Base-by-base conservation (phyloP, 257 asterid genomes). In the Striga asiatica region DNA sequence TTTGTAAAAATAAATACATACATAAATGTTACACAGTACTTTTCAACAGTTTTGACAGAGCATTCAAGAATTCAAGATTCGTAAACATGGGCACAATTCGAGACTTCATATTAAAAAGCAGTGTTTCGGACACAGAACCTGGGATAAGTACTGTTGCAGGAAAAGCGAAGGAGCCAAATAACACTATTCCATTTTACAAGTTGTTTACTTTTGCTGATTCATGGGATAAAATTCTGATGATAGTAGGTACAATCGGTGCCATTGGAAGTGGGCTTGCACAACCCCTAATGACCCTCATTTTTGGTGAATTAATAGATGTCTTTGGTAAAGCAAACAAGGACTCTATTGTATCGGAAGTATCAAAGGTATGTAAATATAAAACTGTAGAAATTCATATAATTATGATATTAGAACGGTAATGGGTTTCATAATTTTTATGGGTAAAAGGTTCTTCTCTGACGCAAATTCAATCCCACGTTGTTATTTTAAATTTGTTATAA, bases 191-290 rank as follows among this genome's bases (percentile, higher is more conserved):
- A 1, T 74, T 78, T 49, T 59, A 69, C 71, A 79, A 67, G 61
- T 73, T 81, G 5, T 81, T 81, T 31, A 21, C 66, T 16, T 78
- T 78, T 59, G 76, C 83, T 23, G 85, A 76, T 73, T 42, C 67
- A 2, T 3, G 21, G 3, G 89, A 81, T 62, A 61, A 61, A 37
- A 2, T 73, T 10, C 37, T 78, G 72, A 81, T 81, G 81, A 51
- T 65, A 3, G 46, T 42, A 13, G 89, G 89, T 3, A 6, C 75
- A 0, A 48, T 76, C 5, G 81, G 78, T 7, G 83, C 81, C 27
- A 51, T 70, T 16, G 86, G 73, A 0, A 68, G 56, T 50, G 89
- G 86, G 4, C 1, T 0, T 78, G 8, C 57, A 64, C 43, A 22
- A 3, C 72, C 82, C 4, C 60, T 81, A 2, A 62, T 78, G 83